Evolutionary conservation across 148 eudicot species (phyloP).

Genomic region (Amaranthus palmeri): DNA sequence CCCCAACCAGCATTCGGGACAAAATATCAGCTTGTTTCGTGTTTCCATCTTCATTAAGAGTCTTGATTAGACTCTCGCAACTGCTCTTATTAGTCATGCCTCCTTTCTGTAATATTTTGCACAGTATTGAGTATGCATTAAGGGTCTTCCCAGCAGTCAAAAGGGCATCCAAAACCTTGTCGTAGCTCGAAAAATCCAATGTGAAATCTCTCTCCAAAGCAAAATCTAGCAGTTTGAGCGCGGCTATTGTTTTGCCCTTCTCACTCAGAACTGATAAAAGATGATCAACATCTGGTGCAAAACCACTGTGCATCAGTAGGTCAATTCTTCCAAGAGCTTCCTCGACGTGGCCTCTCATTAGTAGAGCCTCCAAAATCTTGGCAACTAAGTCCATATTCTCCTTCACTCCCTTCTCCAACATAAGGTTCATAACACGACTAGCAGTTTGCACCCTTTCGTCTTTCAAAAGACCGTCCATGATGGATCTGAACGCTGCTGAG

Average conservation of each 20-base stretch:
- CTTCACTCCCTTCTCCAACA: conserved; percentile 85
- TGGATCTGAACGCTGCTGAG: conserved; percentile 53
- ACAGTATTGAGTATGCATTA: conserved; percentile 84
- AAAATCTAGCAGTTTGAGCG: conserved; percentile 74
- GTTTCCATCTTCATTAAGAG: conserved; percentile 71
- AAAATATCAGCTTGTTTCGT: conserved; percentile 87
- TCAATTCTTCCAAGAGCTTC: conserved; percentile 93
- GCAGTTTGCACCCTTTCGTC: conserved; percentile 93
- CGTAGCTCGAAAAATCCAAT: conserved; percentile 59
- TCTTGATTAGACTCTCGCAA: conserved; percentile 61
- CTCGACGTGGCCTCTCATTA: conserved; percentile 88
- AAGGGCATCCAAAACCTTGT: conserved; percentile 81
- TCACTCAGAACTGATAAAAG: conserved; percentile 62
- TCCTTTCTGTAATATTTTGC: conserved; percentile 73
- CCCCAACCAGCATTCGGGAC: conserved; percentile 55
- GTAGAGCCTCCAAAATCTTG: conserved; percentile 74
- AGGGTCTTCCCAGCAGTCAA: conserved; percentile 84
- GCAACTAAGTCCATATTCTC: conserved; percentile 75
- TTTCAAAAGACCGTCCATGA: conserved; percentile 79
- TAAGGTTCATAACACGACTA: conserved; percentile 81
- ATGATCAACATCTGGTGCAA: conserved; percentile 47
- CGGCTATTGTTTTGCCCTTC: conserved; percentile 83
- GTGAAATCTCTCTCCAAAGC: conserved; percentile 69
- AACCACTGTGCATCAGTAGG: conserved; percentile 64
- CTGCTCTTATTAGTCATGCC: conserved; percentile 52